A percentile compares a stretch with the other conserved stretches of the same genome.
Evolutionary conservation across 305 asterid species (phyloP).

Genomic region (Fraxinus platypoda): DNA sequence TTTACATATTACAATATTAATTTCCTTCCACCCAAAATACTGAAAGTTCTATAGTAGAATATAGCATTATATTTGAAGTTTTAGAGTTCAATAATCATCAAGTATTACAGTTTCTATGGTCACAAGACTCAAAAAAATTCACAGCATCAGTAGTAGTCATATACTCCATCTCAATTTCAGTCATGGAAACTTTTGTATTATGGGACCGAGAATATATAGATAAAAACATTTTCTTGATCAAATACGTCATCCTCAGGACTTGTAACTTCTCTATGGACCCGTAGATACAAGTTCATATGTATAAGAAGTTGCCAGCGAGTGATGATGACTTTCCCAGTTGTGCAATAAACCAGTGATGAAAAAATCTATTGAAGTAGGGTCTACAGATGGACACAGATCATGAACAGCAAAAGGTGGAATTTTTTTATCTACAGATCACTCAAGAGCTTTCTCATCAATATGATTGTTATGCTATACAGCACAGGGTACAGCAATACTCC

Average conservation of each 20-base stretch:
- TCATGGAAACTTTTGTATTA: conserved; percentile 55
- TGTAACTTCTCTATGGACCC: conserved; percentile 96
- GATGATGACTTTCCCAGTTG: neutral
- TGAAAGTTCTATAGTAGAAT: neutral
- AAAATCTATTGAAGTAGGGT: too few relatives aligned
- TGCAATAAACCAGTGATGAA: too few relatives aligned
- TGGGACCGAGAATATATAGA: conserved; percentile 63
- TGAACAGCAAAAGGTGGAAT: too few relatives aligned
- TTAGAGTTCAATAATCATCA: neutral
- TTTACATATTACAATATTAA: neutral
- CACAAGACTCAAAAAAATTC: conserved; percentile 70
- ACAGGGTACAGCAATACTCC: too few relatives aligned
- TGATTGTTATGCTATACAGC: too few relatives aligned
- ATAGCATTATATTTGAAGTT: neutral
- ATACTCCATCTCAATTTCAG: conserved; percentile 86
- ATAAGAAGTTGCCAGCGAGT: neutral
- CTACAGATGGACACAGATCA: too few relatives aligned
- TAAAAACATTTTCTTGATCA: conserved; percentile 80
- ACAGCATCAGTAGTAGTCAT: conserved; percentile 82
- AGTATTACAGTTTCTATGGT: conserved; percentile 44
- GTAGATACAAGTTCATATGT: conserved; percentile 9
- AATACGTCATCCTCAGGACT: conserved; percentile 71
- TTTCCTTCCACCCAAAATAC: neutral
- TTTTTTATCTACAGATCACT: too few relatives aligned
- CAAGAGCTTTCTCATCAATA: too few relatives aligned